These are phyloP conservation scores for Babesia bovis DNA, from an alignment of 169 alveolate genomes.

Conservation along the genomic window DNA sequence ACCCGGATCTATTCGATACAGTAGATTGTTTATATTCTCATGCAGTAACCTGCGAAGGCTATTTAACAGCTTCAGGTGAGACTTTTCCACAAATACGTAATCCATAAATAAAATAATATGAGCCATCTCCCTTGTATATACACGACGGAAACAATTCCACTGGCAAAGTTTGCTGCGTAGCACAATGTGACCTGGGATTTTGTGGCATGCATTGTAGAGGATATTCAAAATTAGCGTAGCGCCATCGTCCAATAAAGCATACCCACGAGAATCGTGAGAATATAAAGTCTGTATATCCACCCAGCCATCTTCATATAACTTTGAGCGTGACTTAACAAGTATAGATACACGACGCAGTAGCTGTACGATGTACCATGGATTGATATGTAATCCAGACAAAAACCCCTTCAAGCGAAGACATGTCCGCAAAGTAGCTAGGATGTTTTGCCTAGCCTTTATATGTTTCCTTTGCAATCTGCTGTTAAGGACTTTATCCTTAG, in stretches of 20 bases:
- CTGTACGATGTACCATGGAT: background rate
- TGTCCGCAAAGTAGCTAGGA: background rate
- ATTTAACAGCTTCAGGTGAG: background rate
- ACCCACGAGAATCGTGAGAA: background rate
- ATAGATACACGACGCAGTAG: background rate
- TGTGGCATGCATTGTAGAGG: background rate
- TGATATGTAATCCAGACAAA: background rate
- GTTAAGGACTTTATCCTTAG: background rate
- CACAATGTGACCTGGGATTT: slow-evolving; percentile 3
- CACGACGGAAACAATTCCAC: slow-evolving; percentile 29
- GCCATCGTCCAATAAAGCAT: background rate
- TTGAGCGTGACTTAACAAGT: background rate
- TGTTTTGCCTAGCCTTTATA: background rate
- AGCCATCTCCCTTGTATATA: slow-evolving; percentile 8
- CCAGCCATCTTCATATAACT: background rate
- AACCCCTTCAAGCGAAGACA: slow-evolving; percentile 15
- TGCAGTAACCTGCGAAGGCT: slow-evolving; percentile 20
- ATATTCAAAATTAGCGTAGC: slow-evolving; percentile 20
- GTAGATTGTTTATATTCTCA: slow-evolving; percentile 28
- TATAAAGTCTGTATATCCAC: background rate
- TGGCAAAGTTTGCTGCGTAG: slow-evolving; percentile 15
- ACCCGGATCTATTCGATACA: background rate
- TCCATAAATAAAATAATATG: slow-evolving; percentile 5
- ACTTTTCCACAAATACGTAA: background rate
- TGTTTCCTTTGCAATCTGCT: background rate